Evolutionary conservation across 192 early-diverging fungal genomes (phyloP), one percentile per base, ranked within the genome.

Genomic region (Jimgerdemannia lactiflua): DNA sequence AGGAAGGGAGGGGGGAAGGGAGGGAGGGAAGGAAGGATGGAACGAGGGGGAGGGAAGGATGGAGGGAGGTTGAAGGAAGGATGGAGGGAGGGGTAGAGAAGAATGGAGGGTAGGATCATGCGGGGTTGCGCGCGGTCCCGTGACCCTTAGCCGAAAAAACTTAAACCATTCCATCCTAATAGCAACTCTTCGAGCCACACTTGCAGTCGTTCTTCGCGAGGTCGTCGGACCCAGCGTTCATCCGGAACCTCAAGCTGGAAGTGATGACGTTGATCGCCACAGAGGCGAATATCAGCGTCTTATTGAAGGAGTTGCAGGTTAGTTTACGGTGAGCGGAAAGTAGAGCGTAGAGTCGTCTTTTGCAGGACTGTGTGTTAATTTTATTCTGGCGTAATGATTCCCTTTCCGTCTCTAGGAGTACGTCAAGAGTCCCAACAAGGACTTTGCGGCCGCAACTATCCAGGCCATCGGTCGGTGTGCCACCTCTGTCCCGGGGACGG

Each of bases 241-340:
- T 95, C 69, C 89, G 94, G 43, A 87, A 93, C 69, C 71, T 94
- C 66, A 97, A 99, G 80, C 80, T 99, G 75, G 92, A 94, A 43
- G 94, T 98, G 42, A 74, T 99, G 76, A 91, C 88, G 18, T 74
- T 86, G 29, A 76, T 96, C 19, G 92, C 89, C 2, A 86, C 86
- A 4, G 85, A 87, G n/a, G 85, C 77, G 54, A 95, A 96, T 78
- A 91, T 90, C 19, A 84, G 74, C 2, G 76, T 86, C 41, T 80
- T 98, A 73, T 79, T 97, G 39, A 83, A 84, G 17, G 96, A 98
- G 79, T 79, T 96, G 8, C 88, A 93, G 80, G 92, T 89, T 79
- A 67, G 69, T 4, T 41, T 64, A n/a, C n/a, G n/a, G n/a, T n/a
- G n/a, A n/a, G n/a, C n/a, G n/a, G n/a, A n/a, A n/a, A n/a, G n/a